Conservation (phyloP, 768 basidiomycete genomes). For the Lepiota brunneoincarnata region DNA sequence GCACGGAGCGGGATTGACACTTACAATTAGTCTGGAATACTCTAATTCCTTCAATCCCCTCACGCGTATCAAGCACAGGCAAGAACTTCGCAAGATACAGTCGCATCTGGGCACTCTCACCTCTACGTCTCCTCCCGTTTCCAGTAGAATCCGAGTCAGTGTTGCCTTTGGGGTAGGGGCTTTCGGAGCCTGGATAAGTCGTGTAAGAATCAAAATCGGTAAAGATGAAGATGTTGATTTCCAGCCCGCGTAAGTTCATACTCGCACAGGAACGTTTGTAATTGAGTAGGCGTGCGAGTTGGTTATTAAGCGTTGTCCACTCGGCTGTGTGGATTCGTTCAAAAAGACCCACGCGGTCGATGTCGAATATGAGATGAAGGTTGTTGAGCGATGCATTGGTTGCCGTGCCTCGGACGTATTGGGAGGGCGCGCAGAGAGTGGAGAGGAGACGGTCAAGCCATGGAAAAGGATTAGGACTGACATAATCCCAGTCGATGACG, state of each 20-base stretch:
- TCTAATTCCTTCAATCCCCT: background rate
- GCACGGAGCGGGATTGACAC: background rate
- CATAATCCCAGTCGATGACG: constrained; percentile 6
- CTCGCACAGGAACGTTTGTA: background rate
- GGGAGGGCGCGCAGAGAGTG: background rate
- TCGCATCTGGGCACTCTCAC: too few relatives aligned
- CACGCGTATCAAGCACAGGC: too few relatives aligned
- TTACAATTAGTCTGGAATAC: constrained; percentile 6
- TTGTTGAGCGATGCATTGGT: constrained; percentile 2
- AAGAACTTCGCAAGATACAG: too few relatives aligned
- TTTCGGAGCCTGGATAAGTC: background rate
- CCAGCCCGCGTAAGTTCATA: background rate
- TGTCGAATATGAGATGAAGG: constrained; percentile 4
- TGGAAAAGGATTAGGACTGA: background rate
- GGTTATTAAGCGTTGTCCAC: constrained; percentile 5
- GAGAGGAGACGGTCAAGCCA: constrained; percentile 10
- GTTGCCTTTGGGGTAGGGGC: background rate
- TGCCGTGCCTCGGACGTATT: background rate
- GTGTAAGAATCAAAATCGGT: background rate
- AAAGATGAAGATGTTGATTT: constrained; percentile 10
- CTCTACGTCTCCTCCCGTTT: background rate
- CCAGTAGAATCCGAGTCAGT: background rate
- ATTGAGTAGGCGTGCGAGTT: constrained; percentile 6
- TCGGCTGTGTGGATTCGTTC: background rate
- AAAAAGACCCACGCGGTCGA: too few relatives aligned